Evolutionary conservation across 2,329 filamentous ascomycete genomes (phyloP), one percentile per base, ranked within the genome.

Genomic region (Cercospora zeae-maydis): DNA sequence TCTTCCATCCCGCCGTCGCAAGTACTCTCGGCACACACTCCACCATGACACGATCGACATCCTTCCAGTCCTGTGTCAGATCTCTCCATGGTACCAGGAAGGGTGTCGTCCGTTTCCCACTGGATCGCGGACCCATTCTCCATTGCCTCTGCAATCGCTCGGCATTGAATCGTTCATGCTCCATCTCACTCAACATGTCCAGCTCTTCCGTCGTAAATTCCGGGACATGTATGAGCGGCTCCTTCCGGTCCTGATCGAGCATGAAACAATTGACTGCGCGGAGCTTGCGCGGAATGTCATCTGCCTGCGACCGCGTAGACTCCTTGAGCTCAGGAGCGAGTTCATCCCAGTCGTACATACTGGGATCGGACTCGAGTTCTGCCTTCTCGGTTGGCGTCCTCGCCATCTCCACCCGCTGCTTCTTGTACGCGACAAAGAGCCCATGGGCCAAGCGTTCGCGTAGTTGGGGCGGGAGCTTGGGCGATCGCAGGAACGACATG

Each of bases 41-140:
- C 27, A 75, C 74, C 73, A 75, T 75, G 6, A 75, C 74, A 2
- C 72, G 66, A 70, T 75, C 74, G 3, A 75, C 72, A 56, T 74
- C 72, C 58, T 71, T 72, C 73, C 72, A 74, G 51, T 74, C 71
- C 66, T 74, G 69, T 33, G 70, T 71, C 31, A 75, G 53, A 64
- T 75, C 74, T 53, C 71, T 63, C 73, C 73, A 75, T 9, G 74
- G 74, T 10, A 75, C 71, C 24, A 75, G 37, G 63, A 75, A 75
- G 13, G 74, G 74, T 53, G 73, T 75, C 5, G 70, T 72, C 51
- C 72, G 62, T 68, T 75, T 71, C 47, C 70, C 71, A 30, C 67
- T 69, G 39, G 71, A 72, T 37, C 74, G 53, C 4, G 72, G 71
- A 2, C 73, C 73, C 71, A 72, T 73, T 21, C 70, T 64, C 74